Evolutionary conservation across 2,329 filamentous ascomycete genomes (phyloP).

Genomic region (Venturia oleaginea): DNA sequence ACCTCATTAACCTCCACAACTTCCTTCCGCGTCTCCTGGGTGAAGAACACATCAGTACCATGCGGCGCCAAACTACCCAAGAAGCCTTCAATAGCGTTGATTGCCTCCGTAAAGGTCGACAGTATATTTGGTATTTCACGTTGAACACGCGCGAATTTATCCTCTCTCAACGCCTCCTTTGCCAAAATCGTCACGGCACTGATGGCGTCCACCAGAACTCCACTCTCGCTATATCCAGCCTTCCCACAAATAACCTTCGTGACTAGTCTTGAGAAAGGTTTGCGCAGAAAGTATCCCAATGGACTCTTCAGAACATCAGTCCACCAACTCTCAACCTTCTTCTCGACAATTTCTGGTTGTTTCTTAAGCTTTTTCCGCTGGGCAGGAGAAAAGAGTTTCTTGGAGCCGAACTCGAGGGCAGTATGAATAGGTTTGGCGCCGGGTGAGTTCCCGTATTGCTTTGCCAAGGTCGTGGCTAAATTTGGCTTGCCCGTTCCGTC

Average conservation of each 20-base stretch:
- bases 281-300: conserved; percentile 50
- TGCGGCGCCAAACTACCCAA: conserved; percentile 51
- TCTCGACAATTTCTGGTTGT: conserved; percentile 17
- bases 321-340: conserved; percentile 19
- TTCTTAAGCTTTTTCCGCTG: conserved; percentile 23
- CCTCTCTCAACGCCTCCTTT: conserved; percentile 66
- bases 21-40: conserved; percentile 34
- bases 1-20: conserved; percentile 63
- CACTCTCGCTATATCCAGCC: conserved; percentile 57
- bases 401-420: not conserved
- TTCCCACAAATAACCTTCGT: conserved; percentile 61
- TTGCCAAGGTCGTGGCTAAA: not conserved
- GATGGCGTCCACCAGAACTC: conserved; percentile 60
- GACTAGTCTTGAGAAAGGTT: conserved; percentile 57
- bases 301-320: conserved; percentile 18
- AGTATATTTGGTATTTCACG: conserved; percentile 68
- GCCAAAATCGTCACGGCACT: conserved; percentile 54
- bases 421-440: conserved; percentile 8
- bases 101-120: conserved; percentile 59
- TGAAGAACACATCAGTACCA: conserved; percentile 63
- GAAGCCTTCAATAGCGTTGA: conserved; percentile 62
- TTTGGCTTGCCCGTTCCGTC: not conserved
- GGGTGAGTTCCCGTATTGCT: conserved; percentile 15
- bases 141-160: conserved; percentile 79
- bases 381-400: conserved; percentile 20